Evolutionary conservation across 2,329 filamentous ascomycete genomes (phyloP).

Genomic region (Arthroderma sp.): DNA sequence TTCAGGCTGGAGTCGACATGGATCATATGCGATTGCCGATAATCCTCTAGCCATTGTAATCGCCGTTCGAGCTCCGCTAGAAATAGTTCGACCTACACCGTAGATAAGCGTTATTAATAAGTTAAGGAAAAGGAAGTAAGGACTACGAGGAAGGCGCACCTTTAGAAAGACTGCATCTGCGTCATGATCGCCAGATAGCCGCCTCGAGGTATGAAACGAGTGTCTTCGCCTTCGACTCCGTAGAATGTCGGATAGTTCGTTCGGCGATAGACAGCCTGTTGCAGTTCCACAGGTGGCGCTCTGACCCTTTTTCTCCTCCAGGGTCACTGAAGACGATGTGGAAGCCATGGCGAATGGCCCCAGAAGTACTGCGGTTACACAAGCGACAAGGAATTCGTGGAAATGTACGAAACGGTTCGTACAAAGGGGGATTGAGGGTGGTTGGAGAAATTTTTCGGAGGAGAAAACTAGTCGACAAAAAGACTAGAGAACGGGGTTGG

Average conservation of each 20-base stretch:
- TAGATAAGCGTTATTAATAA: neutral
- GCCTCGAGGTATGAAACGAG: conserved; percentile 31
- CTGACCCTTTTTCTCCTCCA: conserved; percentile 17
- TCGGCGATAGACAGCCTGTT: conserved; percentile 18
- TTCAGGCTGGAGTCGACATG: conserved; percentile 73
- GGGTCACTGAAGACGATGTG: conserved; percentile 26
- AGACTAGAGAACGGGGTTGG: no score
- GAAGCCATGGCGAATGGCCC: conserved; percentile 22
- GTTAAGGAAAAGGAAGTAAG: neutral
- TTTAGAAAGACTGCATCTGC: conserved; percentile 33
- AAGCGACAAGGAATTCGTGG: no score
- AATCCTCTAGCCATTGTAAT: conserved; percentile 76
- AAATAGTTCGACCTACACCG: conserved; percentile 31
- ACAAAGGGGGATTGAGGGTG: no score
- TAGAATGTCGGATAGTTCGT: conserved; percentile 22
- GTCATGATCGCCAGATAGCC: conserved; percentile 32
- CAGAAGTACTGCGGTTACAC: no score
- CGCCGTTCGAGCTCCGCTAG: conserved; percentile 73
- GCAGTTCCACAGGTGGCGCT: conserved; percentile 12
- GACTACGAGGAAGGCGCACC: conserved; percentile 14
- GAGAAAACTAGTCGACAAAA: no score
- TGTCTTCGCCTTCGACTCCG: conserved; percentile 31
- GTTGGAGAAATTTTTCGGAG: no score
- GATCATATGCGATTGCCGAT: conserved; percentile 67
- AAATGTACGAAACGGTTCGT: no score